These are phyloP conservation scores for Forsythia viridissima DNA, from an alignment of 257 asterid species.

Conservation along the genomic window DNA sequence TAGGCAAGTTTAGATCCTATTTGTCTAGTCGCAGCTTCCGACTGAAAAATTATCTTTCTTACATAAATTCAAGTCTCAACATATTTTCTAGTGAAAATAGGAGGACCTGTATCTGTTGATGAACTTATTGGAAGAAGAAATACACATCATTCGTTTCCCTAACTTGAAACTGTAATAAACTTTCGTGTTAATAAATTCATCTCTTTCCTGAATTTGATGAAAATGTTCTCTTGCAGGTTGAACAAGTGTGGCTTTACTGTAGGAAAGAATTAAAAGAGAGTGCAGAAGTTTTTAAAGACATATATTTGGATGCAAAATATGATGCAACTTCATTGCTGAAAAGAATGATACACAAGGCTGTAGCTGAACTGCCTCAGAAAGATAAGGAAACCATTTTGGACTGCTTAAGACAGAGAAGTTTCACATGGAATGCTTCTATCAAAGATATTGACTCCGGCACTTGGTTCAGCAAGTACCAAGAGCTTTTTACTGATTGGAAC, in stretches of 20 bases:
- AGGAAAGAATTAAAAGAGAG: constrained; percentile 43
- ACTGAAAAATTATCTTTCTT: no score
- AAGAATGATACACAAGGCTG: constrained; percentile 36
- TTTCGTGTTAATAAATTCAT: not conserved
- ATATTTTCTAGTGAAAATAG: not conserved
- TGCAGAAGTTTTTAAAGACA: constrained; percentile 26
- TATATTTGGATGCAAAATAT: constrained; percentile 27
- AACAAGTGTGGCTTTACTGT: constrained; percentile 44
- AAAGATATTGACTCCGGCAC: constrained; percentile 4
- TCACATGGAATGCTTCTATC: constrained; percentile 16
- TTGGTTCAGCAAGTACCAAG: constrained; percentile 22
- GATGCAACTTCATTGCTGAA: constrained; percentile 32
- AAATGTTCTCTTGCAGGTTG: constrained; percentile 40
- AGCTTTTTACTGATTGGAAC: constrained; percentile 36
- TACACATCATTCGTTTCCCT: not conserved
- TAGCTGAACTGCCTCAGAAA: constrained; percentile 36
- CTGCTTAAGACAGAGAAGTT: constrained; percentile 41
- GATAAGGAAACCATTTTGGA: constrained; percentile 37
- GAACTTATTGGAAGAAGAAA: constrained; percentile 6
- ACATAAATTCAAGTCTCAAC: no score
- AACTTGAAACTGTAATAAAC: not conserved
- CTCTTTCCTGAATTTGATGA: not conserved
- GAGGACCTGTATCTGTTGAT: not conserved
- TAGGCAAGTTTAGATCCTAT: no score
- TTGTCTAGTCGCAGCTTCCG: no score